A percentile compares a stretch with the other conserved stretches of the same genome.
phyloP scores from a whole-genome alignment of 2,329 filamentous ascomycete genomes.

The Claviceps arundinis region DNA sequence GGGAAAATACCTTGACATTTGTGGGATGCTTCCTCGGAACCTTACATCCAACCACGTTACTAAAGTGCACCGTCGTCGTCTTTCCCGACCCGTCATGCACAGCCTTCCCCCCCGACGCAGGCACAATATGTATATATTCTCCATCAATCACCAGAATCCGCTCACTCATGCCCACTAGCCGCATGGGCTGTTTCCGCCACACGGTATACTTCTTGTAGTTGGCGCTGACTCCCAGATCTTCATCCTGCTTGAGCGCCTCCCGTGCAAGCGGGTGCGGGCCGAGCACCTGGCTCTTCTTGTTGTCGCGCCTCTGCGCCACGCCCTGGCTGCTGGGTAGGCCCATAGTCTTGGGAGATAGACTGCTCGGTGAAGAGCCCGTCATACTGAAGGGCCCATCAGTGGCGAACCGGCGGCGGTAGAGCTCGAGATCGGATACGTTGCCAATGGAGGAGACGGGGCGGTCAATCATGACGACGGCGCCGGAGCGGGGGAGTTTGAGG shows the following conservation, averaged over 20 bases:
- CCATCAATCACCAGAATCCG: slow-evolving; percentile 68
- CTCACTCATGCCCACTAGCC: slow-evolving; percentile 63
- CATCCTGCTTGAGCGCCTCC: slow-evolving; percentile 46
- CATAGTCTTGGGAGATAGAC: slow-evolving; percentile 54
- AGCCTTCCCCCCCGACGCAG: slow-evolving; percentile 52
- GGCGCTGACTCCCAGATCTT: slow-evolving; percentile 41
- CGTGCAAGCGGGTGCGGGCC: slow-evolving; percentile 55
- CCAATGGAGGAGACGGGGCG: slow-evolving; percentile 69
- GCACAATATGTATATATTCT: slow-evolving; percentile 79
- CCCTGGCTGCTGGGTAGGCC: slow-evolving; percentile 32
- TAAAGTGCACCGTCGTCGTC: slow-evolving; percentile 71
- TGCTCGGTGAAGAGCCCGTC: slow-evolving; percentile 55
- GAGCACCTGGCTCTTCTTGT: slow-evolving; percentile 37
- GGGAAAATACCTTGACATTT: slow-evolving; percentile 56
- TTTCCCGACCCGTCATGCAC: slow-evolving; percentile 52
- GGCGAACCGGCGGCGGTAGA: slow-evolving; percentile 61
- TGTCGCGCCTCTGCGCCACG: slow-evolving; percentile 30
- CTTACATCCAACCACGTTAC: slow-evolving; percentile 70
- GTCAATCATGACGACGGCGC: slow-evolving; percentile 62
- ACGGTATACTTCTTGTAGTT: slow-evolving; percentile 68
- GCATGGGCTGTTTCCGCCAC: slow-evolving; percentile 71
- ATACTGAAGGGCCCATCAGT: slow-evolving; percentile 60
- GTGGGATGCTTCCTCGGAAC: slow-evolving; percentile 67
- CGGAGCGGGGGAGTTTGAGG: slow-evolving; percentile 61
- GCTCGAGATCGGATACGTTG: slow-evolving; percentile 60